phyloP scores from a whole-genome alignment of 1,284 basidiomycete genomes.

The Boletus semigastroideus region DNA sequence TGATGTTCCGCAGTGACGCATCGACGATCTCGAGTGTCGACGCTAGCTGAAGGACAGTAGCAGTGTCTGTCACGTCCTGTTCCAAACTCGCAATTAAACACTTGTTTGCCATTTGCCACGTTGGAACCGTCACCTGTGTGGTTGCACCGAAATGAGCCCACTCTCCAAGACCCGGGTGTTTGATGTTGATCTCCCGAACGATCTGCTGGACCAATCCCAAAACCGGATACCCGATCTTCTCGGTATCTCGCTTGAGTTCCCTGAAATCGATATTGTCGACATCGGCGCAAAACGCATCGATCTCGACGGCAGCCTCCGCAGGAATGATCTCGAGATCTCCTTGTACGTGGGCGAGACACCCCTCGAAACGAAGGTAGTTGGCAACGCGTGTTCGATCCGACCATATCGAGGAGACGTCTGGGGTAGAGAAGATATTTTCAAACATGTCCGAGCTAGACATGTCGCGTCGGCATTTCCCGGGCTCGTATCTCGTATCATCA shows the following conservation, averaged over 20 bases:
- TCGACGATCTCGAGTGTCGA: conserved; percentile 39
- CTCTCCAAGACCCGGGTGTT: conserved; percentile 39
- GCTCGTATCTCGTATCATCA: conserved; percentile 37
- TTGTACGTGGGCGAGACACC: conserved; percentile 38
- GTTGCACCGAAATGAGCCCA: conserved; percentile 48
- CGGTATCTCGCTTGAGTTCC: conserved; percentile 38
- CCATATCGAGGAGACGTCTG: conserved; percentile 39
- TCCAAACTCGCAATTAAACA: not conserved
- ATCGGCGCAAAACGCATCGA: conserved; percentile 33
- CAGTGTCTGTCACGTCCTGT: conserved; percentile 47
- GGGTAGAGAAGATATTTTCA: conserved; percentile 40
- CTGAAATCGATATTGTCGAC: conserved; percentile 39
- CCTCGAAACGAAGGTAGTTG: conserved; percentile 43
- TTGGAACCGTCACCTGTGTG: conserved; percentile 37
- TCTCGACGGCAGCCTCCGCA: conserved; percentile 34
- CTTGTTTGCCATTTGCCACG: not conserved
- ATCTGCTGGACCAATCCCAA: conserved; percentile 43
- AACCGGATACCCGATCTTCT: conserved; percentile 44
- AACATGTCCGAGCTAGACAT: conserved; percentile 35
- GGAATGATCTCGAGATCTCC: conserved; percentile 41
- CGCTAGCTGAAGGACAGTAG: conserved; percentile 41
- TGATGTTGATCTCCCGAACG: conserved; percentile 37
- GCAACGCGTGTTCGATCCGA: conserved; percentile 38
- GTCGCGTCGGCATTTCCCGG: not conserved
- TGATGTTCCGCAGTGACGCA: conserved; percentile 31